Conservation (phyloP, 2,329 filamentous ascomycete genomes). For the Xylogone sp. region DNA sequence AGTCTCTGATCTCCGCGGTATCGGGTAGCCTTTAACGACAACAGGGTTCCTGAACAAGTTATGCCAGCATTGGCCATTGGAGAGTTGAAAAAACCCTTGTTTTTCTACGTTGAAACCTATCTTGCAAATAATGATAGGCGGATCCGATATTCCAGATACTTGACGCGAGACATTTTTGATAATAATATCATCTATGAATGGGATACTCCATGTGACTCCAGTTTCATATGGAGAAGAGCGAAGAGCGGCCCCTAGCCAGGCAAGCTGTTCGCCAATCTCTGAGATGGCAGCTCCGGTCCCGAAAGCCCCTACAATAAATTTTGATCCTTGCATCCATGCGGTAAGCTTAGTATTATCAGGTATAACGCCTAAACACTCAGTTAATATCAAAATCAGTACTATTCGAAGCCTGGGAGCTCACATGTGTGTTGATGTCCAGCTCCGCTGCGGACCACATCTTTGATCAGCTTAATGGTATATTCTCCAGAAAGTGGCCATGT, state of each 20-base stretch:
- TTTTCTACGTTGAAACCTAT: slow-evolving; percentile 4
- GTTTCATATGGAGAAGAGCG: slow-evolving; percentile 17
- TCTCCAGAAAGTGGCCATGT: background rate
- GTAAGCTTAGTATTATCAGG: slow-evolving; percentile 3
- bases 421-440: background rate
- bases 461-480: background rate
- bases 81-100: background rate
- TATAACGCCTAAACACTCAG: slow-evolving; percentile 14
- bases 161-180: background rate
- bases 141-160: background rate
- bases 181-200: slow-evolving; percentile 1
- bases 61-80: slow-evolving; percentile 4
- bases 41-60: slow-evolving; percentile 3
- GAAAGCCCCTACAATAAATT: slow-evolving; percentile 1
- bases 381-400: background rate
- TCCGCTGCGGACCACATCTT: background rate
- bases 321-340: background rate
- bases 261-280: slow-evolving; percentile 32
- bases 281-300: slow-evolving; percentile 16
- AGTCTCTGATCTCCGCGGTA: background rate
- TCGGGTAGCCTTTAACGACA: slow-evolving; percentile 2
- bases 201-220: slow-evolving; percentile 13
- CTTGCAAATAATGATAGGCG: background rate
- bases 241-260: slow-evolving; percentile 31
- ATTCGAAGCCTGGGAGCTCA: background rate